These are phyloP conservation scores for Pichia sp. DNA, from an alignment of 1,139 yeast genomes.

Conservation along the genomic window DNA sequence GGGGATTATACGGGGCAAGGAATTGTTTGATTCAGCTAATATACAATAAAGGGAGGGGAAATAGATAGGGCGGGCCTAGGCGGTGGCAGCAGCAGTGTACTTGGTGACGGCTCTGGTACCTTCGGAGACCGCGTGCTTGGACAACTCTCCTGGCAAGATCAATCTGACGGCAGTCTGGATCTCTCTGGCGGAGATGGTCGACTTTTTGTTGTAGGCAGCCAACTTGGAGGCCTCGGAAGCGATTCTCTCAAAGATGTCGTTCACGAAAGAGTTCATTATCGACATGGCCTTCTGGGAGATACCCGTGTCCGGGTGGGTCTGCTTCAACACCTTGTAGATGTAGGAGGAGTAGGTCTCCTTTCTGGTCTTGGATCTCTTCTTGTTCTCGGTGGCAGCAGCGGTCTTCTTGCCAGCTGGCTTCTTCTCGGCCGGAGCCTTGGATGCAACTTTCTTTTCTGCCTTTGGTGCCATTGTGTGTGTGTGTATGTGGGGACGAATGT, in stretches of 20 bases:
- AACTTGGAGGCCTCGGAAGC: conserved; percentile 98
- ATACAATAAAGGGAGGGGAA: neutral
- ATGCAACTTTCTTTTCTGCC: conserved; percentile 93
- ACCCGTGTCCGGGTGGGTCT: conserved; percentile 99
- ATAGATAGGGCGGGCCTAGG: conserved; percentile 29
- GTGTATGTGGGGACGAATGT: conserved; percentile 35
- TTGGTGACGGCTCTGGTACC: conserved; percentile 99
- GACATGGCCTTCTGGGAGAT: conserved; percentile 99
- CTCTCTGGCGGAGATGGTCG: conserved; percentile 98
- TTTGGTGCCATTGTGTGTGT: conserved; percentile 69
- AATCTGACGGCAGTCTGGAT: conserved; percentile 99
- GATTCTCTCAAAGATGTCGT: conserved; percentile 91
- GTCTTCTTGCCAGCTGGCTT: conserved; percentile 97
- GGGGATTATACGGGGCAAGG: neutral
- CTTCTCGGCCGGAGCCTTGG: conserved; percentile 98
- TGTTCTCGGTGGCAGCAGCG: conserved; percentile 68
- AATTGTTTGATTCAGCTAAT: neutral
- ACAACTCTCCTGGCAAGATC: conserved; percentile 99
- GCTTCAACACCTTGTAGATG: conserved; percentile 97
- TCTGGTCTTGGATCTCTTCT: conserved; percentile 96
- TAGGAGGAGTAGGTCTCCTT: conserved; percentile 98
- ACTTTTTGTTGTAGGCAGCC: conserved; percentile 99
- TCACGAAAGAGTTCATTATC: conserved; percentile 97
- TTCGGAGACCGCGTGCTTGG: conserved; percentile 98
- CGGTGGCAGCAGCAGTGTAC: conserved; percentile 81